Evolutionary conservation across 805 yeast genomes (phyloP), one percentile per base, ranked within the genome.

Genomic region (Cyberlindnera amylophila): DNA sequence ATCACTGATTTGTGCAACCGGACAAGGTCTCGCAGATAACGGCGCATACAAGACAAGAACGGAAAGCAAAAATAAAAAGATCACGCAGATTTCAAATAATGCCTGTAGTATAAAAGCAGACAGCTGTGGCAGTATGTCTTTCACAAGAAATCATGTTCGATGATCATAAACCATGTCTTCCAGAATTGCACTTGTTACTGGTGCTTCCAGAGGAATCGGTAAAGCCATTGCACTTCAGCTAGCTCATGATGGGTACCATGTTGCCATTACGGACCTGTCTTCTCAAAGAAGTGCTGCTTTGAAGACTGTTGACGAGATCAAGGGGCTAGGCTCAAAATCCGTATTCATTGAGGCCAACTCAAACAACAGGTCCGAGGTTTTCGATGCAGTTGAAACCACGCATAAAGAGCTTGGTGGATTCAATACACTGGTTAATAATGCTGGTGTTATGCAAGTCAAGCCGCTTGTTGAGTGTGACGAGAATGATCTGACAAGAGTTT

Each of bases 141-240:
- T n/a, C n/a, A n/a, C n/a, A n/a, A n/a, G n/a, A n/a, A n/a, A n/a
- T n/a, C n/a, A n/a, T n/a, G n/a, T n/a, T n/a, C n/a, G n/a, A n/a
- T n/a, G n/a, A n/a, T n/a, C 58, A 23, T 23, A 7, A 7, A 23
- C 27, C 7, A 23, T 23, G 27, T 23, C 27, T 23, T 21, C 35
- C 26, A 51, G 47, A 49, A 47, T 49, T 10, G 96, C 96, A 4
- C 79, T 88, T 24, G 77, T 88, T 23, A 88, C 96, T 13, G 96
- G 96, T 38, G 89, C 93, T 10, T 82, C 95, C 14, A 93, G 87
- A 54, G 96, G 96, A 9, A 81, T 89, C 55, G 96, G 96, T 34
- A 84, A 81, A 58, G 90, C 86, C 58, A 88, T 75, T 58, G 82
- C 95, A 4, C 57, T 68, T 23, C 95, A 88, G 64, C 72, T 89